Base-by-base conservation (phyloP, 1,284 basidiomycete species). In the Sparassis latifolia region DNA sequence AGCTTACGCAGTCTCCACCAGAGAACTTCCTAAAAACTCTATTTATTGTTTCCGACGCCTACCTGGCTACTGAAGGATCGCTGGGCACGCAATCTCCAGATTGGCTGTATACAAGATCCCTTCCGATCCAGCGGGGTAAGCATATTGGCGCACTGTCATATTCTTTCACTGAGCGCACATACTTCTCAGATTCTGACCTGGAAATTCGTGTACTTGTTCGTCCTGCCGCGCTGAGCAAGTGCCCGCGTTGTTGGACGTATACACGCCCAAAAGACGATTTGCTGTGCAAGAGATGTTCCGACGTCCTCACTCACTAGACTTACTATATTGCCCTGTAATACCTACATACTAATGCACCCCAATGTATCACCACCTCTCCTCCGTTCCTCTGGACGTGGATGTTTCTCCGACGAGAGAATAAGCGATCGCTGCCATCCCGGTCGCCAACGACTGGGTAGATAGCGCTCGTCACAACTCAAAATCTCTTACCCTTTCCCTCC, bases 211-310 rank as follows among this genome's bases (percentile, higher is more conserved):
- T 84, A 48, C 73, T 74, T 6, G 69, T 89, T 4, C 69, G 74
- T 4, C 82, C 84, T 3, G 77, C 86, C 1, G 64, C 61, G 4
- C 56, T 66, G 35, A 60, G 69, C 10, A 89, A 91, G 62, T 92
- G 90, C 63, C 85, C 86, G 2, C 75, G 89, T 12, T 93, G 90
- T 65, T 92, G 90, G 89, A 82, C 79, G 4, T 84, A 77, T 62
- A 81, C 79, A 0, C 72, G 80, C 3, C 58, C 64, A 4, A 61
- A 67, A 33, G 65, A 70, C 10, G 72, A 80, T 10, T 58, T 61
- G 5, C 64, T 89, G n/a, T 92, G 89, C 66, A 51, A 54, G 5
- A 73, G 89, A 54, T 92, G 89, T 53, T 52, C 63, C 12, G 54
- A 55, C n/a, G 67, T 64, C 48, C 52, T 68, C 12, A 35, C 33